Evolutionary conservation across 2,329 filamentous ascomycete species (phyloP), one percentile per base, ranked within the genome.

Genomic region (Diaporthe longicolla): DNA sequence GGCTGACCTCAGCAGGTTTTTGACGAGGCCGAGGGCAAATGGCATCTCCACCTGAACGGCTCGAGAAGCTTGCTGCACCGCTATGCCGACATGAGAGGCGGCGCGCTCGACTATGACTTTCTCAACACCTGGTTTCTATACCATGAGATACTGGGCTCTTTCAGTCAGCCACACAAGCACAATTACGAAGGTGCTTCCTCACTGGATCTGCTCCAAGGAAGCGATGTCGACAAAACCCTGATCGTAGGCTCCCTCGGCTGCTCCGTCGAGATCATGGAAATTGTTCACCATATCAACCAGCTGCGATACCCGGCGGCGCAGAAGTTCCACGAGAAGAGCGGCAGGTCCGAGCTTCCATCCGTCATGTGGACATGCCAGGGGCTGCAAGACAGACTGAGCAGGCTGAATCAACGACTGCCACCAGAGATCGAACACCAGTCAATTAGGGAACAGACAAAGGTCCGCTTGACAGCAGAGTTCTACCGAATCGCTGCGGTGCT

Each of bases 181-280:
- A 71, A 72, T 54, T 76, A 76, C 17, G 71, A 79, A 32, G 78
- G 78, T 54, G 78, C 78, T 45, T 76, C 77, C 40, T 81, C 79
- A 19, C 73, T 82, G 55, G 78, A 79, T 58, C 73, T 81, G 63
- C 74, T 82, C 37, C 76, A 77, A 15, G 79, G 82, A n/a, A 76
- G 78, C 35, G 72, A 76, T 32, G 79, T 81, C 54, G 80, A 82
- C 61, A 82, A 77, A 74, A 78, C 80, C 24, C 59, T 81, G 73
- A 87, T 88, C 37, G 82, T 87, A 69, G 86, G 86, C 13, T 84
- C 84, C 0, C 78, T 87, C 3, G 86, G 85, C 24, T 88, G 86
- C 76, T 87, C 86, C 2, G 77, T 85, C 29, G 85, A 87, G 73
- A 81, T 87, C 5, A 84, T 87, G 75, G 79, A 83, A 37, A 80